Base-by-base conservation (phyloP, 2,329 filamentous ascomycete genomes). In the Trichoderma gracile region DNA sequence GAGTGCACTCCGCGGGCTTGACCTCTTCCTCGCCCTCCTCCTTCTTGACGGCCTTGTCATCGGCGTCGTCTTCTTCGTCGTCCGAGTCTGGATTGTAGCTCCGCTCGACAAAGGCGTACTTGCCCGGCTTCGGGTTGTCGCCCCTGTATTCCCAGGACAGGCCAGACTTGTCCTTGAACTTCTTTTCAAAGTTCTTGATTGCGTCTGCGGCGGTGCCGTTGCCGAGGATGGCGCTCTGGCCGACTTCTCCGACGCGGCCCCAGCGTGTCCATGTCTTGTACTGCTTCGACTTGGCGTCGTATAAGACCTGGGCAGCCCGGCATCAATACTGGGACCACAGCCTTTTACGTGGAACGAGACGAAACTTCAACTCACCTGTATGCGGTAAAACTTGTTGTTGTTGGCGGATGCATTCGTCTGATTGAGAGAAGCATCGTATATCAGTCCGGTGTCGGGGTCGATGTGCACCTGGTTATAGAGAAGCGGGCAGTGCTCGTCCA, bases 361-460 rank as follows among this genome's bases (percentile, higher is more conserved):
- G 0, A 15, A 25, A 6, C 19, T 12, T 21, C 27, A 33, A 69
- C 74, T 71, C 67, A 91, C 79, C 79, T 94, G 90, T 30, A 93
- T 74, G 30, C 86, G 85, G 72, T 93, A 94, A 74, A 93, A 94
- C 69, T 95, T 95, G 75, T 95, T 94, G 75, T 90, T 90, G 72
- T 94, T 95, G 53, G 82, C 76, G 0, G 80, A 78, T 0, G 90
- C 80, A 69, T 92, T 90, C 12, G 91, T 90, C 73, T 93, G 89
- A 69, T 93, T 95, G 52, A 96, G 79, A 0, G 89, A 87, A 0
- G 90, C 91, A 72, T 96, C 92, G 74, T 86, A 94, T 54, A 94
- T 91, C 63, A 89, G 77, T 21, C 86, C 86, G 21, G 70, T 68
- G 45, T 83, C 76, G 1, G 83, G 76, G 66, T 89, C 89, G 63